Base-by-base conservation (phyloP, 768 basidiomycete genomes). In the Lyophyllum shimeji region DNA sequence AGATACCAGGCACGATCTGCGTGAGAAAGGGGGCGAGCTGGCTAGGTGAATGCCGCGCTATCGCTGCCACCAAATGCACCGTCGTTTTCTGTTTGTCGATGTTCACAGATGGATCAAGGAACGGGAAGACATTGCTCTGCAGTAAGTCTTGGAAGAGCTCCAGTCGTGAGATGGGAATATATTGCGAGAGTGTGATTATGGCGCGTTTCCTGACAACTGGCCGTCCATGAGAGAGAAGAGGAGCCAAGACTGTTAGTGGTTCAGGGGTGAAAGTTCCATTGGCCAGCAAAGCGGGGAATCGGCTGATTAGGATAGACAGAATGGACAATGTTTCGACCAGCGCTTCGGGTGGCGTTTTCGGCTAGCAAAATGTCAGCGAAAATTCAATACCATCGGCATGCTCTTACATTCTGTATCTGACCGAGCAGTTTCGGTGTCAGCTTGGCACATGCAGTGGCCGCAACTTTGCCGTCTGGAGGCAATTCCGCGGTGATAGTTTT, bases 401-500 rank as follows among this genome's bases (percentile, higher is more conserved):
- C 8, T 61, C 78, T 59, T 66, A 94, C 95, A 64, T 84, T 90
- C 47, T 85, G 76, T 17, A 96, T 79, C 64, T 95, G 93, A 1
- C 73, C 79, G 11, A 98, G 80, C 7, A 97, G 77, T 67, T 90
- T 90, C 7, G 93, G 90, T 1, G 90, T 86, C 47, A 98, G 76
- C 72, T 90, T 94, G 43, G 85, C 84, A 64, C 93, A 93, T 31
- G 90, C 90, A 40, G 86, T 86, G 1, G 78, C 77, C 0, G 89
- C 89, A 54, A 95, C 85, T 65, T 85, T 87, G 50, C 90, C 87
- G 60, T 90, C 90, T 5, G 84, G 82, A 8, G 92, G 90, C 48
- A 98, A 78, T 71, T 98, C 95, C 17, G 88, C 82, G 3, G 95
- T 94, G 62, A 98, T 95, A 2, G 94, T 96, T 75, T 98, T 98